A percentile compares a stretch with the other conserved stretches of the same genome.
These are phyloP conservation scores for Tylopilus sp. DNA, from an alignment of 1,284 basidiomycete genomes.

Conservation along the genomic window DNA sequence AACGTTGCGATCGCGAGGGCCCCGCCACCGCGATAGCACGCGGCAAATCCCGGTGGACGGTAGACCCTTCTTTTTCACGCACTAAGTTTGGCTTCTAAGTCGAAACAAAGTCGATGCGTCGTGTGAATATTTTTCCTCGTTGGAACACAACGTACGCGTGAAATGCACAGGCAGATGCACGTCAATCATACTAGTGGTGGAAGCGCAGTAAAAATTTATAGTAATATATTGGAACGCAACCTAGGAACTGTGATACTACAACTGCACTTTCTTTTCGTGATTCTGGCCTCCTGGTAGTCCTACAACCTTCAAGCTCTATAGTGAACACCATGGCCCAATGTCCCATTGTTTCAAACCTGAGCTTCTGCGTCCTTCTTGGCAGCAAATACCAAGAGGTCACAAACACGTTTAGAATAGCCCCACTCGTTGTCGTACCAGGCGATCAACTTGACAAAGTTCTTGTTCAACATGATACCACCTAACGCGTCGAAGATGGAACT, in stretches of 20 bases:
- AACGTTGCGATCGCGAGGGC: no score
- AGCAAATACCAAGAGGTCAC: slow-evolving; percentile 89
- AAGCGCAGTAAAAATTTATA: slow-evolving; percentile 18
- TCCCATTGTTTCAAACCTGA: slow-evolving; percentile 27
- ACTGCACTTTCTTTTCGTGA: slow-evolving; percentile 8
- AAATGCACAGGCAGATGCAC: no score
- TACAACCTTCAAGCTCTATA: slow-evolving; percentile 22
- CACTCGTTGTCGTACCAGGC: slow-evolving; percentile 98
- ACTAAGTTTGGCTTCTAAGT: no score
- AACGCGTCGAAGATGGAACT: slow-evolving; percentile 94
- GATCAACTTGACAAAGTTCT: slow-evolving; percentile 96
- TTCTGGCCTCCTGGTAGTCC: slow-evolving; percentile 16
- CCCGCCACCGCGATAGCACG: no score
- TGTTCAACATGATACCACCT: slow-evolving; percentile 95
- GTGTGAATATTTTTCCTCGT: no score
- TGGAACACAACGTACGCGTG: no score
- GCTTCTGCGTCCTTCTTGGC: slow-evolving; percentile 75
- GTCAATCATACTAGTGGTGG: background rate
- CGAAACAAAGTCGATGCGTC: no score
- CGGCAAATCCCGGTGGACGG: no score
- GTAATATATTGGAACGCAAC: slow-evolving; percentile 11
- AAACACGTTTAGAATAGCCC: slow-evolving; percentile 96
- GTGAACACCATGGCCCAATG: background rate
- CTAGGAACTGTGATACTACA: slow-evolving; percentile 31
- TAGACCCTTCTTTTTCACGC: no score